Conservation (phyloP, 805 yeast species). For the Sporopachydermia lactativora region DNA sequence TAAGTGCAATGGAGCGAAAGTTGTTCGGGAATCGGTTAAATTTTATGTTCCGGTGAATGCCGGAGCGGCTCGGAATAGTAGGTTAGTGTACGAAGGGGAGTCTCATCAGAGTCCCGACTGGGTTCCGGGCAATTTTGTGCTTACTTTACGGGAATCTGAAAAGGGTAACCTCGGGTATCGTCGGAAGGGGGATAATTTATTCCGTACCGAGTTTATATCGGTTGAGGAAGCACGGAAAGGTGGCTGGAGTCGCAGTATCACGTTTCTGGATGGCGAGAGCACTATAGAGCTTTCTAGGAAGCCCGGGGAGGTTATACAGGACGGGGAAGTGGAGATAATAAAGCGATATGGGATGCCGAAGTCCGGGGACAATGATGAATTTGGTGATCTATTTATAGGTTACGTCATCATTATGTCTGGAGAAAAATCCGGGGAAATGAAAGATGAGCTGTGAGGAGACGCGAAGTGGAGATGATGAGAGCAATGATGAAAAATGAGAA, state of each 20-base stretch:
- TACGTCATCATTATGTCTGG: constrained; percentile 22
- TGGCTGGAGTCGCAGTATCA: constrained; percentile 62
- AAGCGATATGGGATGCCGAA: constrained; percentile 82
- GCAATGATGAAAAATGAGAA: no score
- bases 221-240: constrained; percentile 64
- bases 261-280: constrained; percentile 49
- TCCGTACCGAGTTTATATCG: constrained; percentile 67
- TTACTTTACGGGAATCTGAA: constrained; percentile 44
- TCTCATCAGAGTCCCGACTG: constrained; percentile 77
- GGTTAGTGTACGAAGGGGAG: constrained; percentile 51
- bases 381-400: constrained; percentile 35
- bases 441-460: constrained; percentile 3
- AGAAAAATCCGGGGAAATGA: neutral
- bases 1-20: constrained; percentile 59
- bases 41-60: constrained; percentile 51
- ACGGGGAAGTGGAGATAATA: constrained; percentile 62
- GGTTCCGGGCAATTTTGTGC: constrained; percentile 64
- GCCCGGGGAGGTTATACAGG: constrained; percentile 35
- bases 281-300: constrained; percentile 34
- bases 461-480: no score
- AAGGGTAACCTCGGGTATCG: constrained; percentile 68
- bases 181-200: constrained; percentile 59
- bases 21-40: constrained; percentile 37
- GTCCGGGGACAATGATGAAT: constrained; percentile 29
- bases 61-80: constrained; percentile 52